Evolutionary conservation across 1,139 yeast species (phyloP), one percentile per base, ranked within the genome.

Genomic region (Insectozyma bohioensis): DNA sequence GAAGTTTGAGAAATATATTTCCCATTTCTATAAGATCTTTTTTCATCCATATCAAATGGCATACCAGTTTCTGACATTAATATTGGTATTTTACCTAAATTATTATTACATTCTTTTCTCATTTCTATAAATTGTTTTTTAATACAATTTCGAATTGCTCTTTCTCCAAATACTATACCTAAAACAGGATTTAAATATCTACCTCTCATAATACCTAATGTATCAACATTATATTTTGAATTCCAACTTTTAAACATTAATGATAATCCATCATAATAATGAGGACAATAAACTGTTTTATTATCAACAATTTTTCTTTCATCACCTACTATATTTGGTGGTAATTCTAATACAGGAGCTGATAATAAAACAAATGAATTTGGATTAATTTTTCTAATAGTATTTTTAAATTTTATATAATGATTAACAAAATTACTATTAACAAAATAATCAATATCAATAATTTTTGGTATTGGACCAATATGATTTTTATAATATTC

Each of bases 21-120:
- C 1, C 90, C 87, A 35, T 67, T 70, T 1, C 54, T 52, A 50
- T 75, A 88, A 0, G 96, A 85, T 28, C 61, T 63, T 48, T 82
- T 83, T 39, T 75, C 71, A 53, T 90, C 92, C 95, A 90, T 85
- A 56, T 92, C 96, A 56, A 81, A 87, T 2, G 98, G 97, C 81
- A 90, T 85, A 3, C 98, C 98, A n/a, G 92, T 88, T 57, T 90
- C 98, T 1, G 95, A 80, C 69, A 92, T 78, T 25, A 90, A 61
- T 6, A 84, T 74, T 0, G 95, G 95, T 8, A 85, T 63, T 1
- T 49, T 33, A 1, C 95, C 95, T 39, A 86, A 56, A 28, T 68
- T 54, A 2, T 67, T 67, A 12, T 60, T 56, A 10, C 87, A 79
- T 52, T 90, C 97, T 17, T 56, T 53, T 39, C 71, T 74, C 61